Base-by-base conservation (phyloP, 257 asterid species). In the Petunia secreta region DNA sequence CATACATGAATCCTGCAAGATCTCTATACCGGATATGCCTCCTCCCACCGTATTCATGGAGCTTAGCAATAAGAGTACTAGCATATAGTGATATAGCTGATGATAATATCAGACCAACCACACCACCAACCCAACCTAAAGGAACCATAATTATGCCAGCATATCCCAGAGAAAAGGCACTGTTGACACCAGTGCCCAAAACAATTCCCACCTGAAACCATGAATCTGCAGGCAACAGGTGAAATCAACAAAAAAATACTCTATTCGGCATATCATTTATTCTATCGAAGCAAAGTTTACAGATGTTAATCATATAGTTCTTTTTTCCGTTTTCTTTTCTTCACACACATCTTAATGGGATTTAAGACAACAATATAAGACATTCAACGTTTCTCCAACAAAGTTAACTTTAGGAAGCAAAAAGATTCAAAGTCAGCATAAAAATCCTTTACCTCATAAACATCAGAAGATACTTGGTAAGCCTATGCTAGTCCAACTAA, bases 121-220 rank as follows among this genome's bases (percentile, higher is more conserved):
- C 99, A 62, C 99, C 98, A 55, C 99, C 97, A 9, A 86, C 36
- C 99, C 99, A 93, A 54, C 99, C 97, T 83, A 95, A 80, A 1
- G 99, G 99, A 81, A 92, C 96, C 99, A 93, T 95, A 80, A 93
- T 84, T 0, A 97, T 85, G 2, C 97, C 99, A 34, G 99, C 91
- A 79, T 95, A 95, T 40, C 99, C 99, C 65, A 95, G 92, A 85
- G 91, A 97, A 69, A 91, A 95, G 2, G 96, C 99, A 60, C 99
- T 95, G 90, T 95, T 95, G 84, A 95, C 85, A 75, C 99, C 99
- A 15, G 98, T 95, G 9, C 98, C 92, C 38, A 95, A 96, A 58
- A 95, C 93, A 74, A 95, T 89, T 67, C 96, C 99, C 79, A 88
- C 99, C 89, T 95, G 99, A 66, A 95, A 87, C 99, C 99, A 95